Conservation (phyloP, 352 stramenopile genomes). For the Phytophthora brassicae region DNA sequence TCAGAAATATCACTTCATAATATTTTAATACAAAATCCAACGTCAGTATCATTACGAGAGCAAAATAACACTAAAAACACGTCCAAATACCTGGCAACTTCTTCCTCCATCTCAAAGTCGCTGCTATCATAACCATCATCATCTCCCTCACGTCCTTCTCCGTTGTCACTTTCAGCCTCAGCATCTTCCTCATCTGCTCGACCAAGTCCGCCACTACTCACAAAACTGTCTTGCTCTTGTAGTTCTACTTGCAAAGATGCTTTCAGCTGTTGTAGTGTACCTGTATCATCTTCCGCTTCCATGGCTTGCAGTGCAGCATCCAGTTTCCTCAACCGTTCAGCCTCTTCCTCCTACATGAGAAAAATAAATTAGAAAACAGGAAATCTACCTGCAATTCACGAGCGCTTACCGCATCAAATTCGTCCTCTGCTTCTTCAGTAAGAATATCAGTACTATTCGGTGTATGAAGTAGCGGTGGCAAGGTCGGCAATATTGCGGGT, state of each 20-base stretch:
- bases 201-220: constrained; percentile 19
- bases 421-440: constrained; percentile 40
- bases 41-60: neutral
- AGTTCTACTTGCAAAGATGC: constrained; percentile 62
- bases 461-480: constrained; percentile 23
- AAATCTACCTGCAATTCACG: neutral
- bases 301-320: constrained; percentile 84
- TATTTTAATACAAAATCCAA: neutral
- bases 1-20: constrained; percentile 59
- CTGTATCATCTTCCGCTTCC: constrained; percentile 81
- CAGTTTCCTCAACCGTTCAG: constrained; percentile 55
- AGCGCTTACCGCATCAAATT: constrained; percentile 56
- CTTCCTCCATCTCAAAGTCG: constrained; percentile 85
- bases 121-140: constrained; percentile 76
- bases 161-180: constrained; percentile 10
- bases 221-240: constrained; percentile 46
- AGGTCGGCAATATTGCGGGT: constrained; percentile 20
- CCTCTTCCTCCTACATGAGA: constrained; percentile 45
- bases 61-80: neutral
- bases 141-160: constrained; percentile 32
- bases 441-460: neutral
- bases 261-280: constrained; percentile 78
- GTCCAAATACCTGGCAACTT: constrained; percentile 55
- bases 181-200: constrained; percentile 13
- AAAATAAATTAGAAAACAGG: constrained; percentile 3